These are phyloP conservation scores for Ophiognomonia clavigignenti-juglandacearum DNA, from an alignment of 2,329 filamentous ascomycete genomes.

Conservation along the genomic window DNA sequence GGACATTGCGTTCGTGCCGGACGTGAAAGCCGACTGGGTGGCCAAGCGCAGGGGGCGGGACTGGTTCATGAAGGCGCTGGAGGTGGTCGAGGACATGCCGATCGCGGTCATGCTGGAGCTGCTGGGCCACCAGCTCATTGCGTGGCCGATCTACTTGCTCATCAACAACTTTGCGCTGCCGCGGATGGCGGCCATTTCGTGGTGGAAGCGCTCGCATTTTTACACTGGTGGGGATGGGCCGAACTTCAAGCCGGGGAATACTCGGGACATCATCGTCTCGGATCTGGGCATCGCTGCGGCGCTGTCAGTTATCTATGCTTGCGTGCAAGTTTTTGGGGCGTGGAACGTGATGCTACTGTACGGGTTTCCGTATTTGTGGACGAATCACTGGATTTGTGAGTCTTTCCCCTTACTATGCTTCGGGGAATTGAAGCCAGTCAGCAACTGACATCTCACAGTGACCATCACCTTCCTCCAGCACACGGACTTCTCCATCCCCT, in stretches of 20 bases:
- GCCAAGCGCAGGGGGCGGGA: slow-evolving; percentile 36
- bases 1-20: slow-evolving; percentile 62
- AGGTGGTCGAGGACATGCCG: slow-evolving; percentile 55
- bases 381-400: slow-evolving; percentile 64
- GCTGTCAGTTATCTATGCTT: slow-evolving; percentile 44
- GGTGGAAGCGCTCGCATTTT: slow-evolving; percentile 50
- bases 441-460: slow-evolving; percentile 45
- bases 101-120: slow-evolving; percentile 48
- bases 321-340: slow-evolving; percentile 46
- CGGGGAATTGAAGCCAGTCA: neutral
- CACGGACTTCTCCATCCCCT: slow-evolving; percentile 87
- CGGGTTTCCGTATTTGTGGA: slow-evolving; percentile 61
- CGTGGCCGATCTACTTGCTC: slow-evolving; percentile 60
- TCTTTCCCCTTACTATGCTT: neutral
- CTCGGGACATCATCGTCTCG: slow-evolving; percentile 50
- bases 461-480: slow-evolving; percentile 97
- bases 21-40: slow-evolving; percentile 30
- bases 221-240: slow-evolving; percentile 47
- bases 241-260: slow-evolving; percentile 55
- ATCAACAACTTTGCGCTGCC: slow-evolving; percentile 36
- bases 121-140: slow-evolving; percentile 57
- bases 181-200: slow-evolving; percentile 29
- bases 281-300: slow-evolving; percentile 55
- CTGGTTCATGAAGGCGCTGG: slow-evolving; percentile 35
- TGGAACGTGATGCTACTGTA: slow-evolving; percentile 57